phyloP scores from a whole-genome alignment of 2,329 filamentous ascomycete species.

The Penicillium sp. region DNA sequence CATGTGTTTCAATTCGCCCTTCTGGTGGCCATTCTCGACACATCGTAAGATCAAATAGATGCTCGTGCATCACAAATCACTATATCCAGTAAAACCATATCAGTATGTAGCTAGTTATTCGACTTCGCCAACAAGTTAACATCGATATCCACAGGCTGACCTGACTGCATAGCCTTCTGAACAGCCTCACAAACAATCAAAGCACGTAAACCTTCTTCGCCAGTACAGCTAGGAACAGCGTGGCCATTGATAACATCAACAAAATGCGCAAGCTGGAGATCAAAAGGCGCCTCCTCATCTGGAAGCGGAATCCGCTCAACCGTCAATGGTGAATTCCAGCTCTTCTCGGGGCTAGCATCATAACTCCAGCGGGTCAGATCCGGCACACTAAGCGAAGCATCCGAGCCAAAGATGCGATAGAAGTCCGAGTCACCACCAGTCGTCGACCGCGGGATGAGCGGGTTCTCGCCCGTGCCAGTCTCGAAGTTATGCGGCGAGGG shows the following conservation, averaged over 20 bases:
- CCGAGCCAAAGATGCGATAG: constrained; percentile 49
- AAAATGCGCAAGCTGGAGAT: constrained; percentile 47
- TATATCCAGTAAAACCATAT: background rate
- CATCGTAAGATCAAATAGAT: background rate
- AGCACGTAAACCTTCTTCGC: constrained; percentile 44
- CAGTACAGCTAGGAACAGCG: constrained; percentile 42
- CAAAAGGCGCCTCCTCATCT: constrained; percentile 40
- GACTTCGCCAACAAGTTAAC: constrained; percentile 11
- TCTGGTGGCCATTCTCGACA: background rate
- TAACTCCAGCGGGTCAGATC: constrained; percentile 48
- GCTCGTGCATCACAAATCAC: background rate
- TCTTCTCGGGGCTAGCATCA: constrained; percentile 30
- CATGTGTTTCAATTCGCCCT: background rate
- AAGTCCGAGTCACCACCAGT: constrained; percentile 34
- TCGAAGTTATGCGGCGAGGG: constrained; percentile 50
- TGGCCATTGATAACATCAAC: constrained; percentile 41
- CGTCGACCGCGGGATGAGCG: constrained; percentile 38
- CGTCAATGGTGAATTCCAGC: constrained; percentile 36
- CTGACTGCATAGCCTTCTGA: constrained; percentile 37
- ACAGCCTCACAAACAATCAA: constrained; percentile 48
- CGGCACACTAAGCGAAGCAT: constrained; percentile 47
- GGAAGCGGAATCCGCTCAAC: constrained; percentile 26
- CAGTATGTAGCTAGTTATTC: background rate
- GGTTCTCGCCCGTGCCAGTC: constrained; percentile 52
- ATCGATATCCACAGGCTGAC: constrained; percentile 29